Evolutionary conservation across 768 basidiomycete genomes (phyloP), one percentile per base, ranked within the genome.

Genomic region (Goffeauzyma gilvescens): DNA sequence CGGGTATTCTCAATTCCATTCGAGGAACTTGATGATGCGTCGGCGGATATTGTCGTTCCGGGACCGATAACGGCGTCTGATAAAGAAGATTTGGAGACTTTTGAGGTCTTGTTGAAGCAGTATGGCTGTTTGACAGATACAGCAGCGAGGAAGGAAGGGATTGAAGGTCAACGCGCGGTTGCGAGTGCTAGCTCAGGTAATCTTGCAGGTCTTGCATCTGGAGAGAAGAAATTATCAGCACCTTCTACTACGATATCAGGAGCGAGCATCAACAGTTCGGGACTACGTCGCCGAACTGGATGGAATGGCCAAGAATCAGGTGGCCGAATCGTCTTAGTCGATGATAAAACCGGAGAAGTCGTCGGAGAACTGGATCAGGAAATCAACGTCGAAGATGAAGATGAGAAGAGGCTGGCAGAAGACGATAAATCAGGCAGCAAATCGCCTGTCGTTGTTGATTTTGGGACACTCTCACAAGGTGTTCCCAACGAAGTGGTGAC

Each of bases 371-470:
- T 82, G 7, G 77, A 78, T 44, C 67, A 74, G 35, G 58, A 66
- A 40, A 65, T 79, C 45, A 58, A 63, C 28, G 68, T 80, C 17
- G 64, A 66, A 18, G 79, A 80, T 55, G 78, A 78, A 50, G 51
- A 50, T 14, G 41, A 34, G 31, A 52, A 53, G 42, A n/a, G n/a
- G n/a, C n/a, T n/a, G n/a, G n/a, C n/a, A n/a, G n/a, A n/a, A n/a
- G n/a, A n/a, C n/a, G n/a, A n/a, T n/a, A n/a, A n/a, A n/a, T n/a
- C n/a, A n/a, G n/a, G n/a, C n/a, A 35, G 50, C 15, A 50, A 49
- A 32, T 73, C 74, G 49, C 73, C 78, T 1, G 79, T 84, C n/a
- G 60, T 82, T 38, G 72, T 82, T 44, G 78, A 81, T 53, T 71
- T 82, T 23, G 71, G 73, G 0, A 71, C 74, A 38, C 37, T 55